Base-by-base conservation (phyloP, 169 alveolate species). In the Theileria sp. region DNA sequence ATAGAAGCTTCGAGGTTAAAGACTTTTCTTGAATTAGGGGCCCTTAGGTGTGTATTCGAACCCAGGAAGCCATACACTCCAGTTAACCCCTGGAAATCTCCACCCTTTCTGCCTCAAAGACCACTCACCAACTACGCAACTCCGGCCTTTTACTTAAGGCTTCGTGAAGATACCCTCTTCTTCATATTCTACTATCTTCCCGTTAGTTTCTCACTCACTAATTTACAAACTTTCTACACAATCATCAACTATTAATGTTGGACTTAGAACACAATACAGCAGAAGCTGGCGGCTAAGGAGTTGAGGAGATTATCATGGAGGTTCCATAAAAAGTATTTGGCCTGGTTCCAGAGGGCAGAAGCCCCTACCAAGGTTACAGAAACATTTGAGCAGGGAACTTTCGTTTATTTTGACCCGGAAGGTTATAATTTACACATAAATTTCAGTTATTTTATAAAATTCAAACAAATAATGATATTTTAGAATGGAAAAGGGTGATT, bases 101-200 rank as follows among this genome's bases (percentile, higher is more conserved):
- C 84, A 17, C 28, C 38, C 54, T 38, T 4, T 30, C 71, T 68
- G 15, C 84, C 84, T 19, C 84, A 65, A 23, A 32, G 50, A 4
- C 80, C 84, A 10, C 68, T 67, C 12, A n/a, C 70, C 4, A 81
- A 74, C 49, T 74, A 74, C 12, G 69, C 23, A 5, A 77, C 84
- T 1, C 84, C 84, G 8, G 56, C 80, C 19, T 68, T 74, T 21
- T 87, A 68, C 78, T 80, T 75, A 25, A 87, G 79, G 17, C 74
- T 87, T n/a, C 70, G 74, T 19, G 77, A 81, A 71, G 93, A 85
- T 58, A 88, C 93, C 44, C 77, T 88, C 26, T 88, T 88, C 79
- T 88, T 88, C 68, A 81, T 85, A 30, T 88, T 88, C 49, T 88
- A 88, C 80, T 79, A 79, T 38, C 87, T 81, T 50, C 86, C 92